Conservation (phyloP, 352 stramenopile species). For the Phytopythium litorale region DNA sequence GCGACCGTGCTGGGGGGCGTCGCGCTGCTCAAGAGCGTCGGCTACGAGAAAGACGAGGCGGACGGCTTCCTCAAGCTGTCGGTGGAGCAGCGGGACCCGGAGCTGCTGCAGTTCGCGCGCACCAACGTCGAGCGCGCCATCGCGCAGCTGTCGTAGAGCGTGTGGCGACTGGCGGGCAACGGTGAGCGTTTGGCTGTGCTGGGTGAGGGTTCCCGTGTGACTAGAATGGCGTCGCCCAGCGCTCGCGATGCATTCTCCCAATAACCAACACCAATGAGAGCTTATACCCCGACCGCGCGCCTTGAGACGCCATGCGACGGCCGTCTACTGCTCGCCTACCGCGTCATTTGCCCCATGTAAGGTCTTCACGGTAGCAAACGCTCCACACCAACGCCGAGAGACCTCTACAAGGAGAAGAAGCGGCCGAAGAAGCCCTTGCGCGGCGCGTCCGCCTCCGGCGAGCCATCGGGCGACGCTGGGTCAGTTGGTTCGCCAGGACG, state of each 20-base stretch:
- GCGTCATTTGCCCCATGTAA: background rate
- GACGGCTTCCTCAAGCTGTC: slow-evolving; percentile 65
- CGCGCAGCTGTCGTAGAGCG: slow-evolving; percentile 48
- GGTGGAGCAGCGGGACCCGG: slow-evolving; percentile 53
- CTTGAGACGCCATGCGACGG: background rate
- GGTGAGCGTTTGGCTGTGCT: background rate
- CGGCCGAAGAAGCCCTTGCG: slow-evolving; percentile 58
- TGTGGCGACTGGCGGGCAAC: background rate
- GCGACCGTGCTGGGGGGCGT: slow-evolving; percentile 79
- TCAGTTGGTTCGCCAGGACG: slow-evolving; percentile 16
- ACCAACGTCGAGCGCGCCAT: slow-evolving; percentile 55
- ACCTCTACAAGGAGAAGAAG: slow-evolving; percentile 64
- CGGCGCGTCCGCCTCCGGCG: slow-evolving; percentile 20
- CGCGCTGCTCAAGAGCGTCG: slow-evolving; percentile 79
- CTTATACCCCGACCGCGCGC: background rate
- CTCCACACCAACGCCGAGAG: background rate
- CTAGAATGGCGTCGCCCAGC: background rate
- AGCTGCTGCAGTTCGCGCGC: slow-evolving; percentile 59
- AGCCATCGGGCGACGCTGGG: slow-evolving; percentile 11
- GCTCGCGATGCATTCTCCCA: background rate
- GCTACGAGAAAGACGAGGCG: slow-evolving; percentile 86
- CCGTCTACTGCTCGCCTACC: background rate
- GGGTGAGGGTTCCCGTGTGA: background rate
- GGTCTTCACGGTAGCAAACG: background rate
- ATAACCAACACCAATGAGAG: background rate